A percentile compares a stretch with the other conserved stretches of the same genome.
These are phyloP conservation scores for Phaseolus coccineus DNA, from an alignment of 331 rosid genomes.

Conservation along the genomic window DNA sequence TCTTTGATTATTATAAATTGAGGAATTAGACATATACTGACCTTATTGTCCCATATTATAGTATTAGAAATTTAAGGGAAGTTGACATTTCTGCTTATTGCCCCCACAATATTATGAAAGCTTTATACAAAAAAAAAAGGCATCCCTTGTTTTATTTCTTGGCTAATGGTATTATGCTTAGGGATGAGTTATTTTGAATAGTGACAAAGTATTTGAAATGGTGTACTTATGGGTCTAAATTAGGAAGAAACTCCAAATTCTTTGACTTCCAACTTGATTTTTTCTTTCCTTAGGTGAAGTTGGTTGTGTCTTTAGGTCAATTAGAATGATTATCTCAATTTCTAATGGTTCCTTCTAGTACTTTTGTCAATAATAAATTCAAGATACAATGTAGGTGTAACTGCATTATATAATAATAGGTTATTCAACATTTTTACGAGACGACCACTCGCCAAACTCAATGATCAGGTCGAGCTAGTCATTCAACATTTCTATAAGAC, in stretches of 20 bases:
- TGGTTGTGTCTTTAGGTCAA: background rate
- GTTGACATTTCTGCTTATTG: constrained; percentile 12
- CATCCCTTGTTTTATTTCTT: constrained; percentile 9
- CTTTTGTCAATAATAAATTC: constrained; percentile 2
- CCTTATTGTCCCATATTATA: constrained; percentile 4
- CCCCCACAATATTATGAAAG: background rate
- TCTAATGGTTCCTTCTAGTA: constrained; percentile 17
- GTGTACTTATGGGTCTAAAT: background rate
- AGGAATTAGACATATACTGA: constrained; percentile 10
- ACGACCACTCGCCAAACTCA: too few species aligned
- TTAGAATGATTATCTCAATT: constrained; percentile 10
- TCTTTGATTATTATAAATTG: constrained; percentile 10
- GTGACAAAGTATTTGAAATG: constrained; percentile 14
- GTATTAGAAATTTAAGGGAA: constrained; percentile 1
- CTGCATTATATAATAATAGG: too few species aligned
- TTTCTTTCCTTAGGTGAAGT: background rate
- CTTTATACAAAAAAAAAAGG: background rate
- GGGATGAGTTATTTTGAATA: constrained; percentile 32
- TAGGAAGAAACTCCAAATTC: constrained; percentile 17
- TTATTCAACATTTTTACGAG: too few species aligned
- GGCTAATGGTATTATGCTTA: background rate
- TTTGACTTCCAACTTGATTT: constrained; percentile 23
- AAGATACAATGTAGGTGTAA: constrained; percentile 10
- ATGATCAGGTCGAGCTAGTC: too few species aligned
- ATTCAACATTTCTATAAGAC: too few species aligned